phyloP scores from a whole-genome alignment of 257 asterid genomes.

The Primulina eburnea region DNA sequence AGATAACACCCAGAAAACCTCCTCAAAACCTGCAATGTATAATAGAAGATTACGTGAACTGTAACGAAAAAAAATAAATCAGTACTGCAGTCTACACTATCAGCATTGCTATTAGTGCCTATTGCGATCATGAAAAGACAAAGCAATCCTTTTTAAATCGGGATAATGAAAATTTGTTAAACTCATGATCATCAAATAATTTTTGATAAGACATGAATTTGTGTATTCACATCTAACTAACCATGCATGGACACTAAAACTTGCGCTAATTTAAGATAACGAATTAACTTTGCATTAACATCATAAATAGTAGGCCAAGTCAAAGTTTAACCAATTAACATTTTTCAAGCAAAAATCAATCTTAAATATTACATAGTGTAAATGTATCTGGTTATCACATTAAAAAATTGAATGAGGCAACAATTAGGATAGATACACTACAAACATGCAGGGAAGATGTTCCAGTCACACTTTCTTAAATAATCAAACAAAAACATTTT shows the following conservation, averaged over 20 bases:
- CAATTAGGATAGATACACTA: too few relatives aligned
- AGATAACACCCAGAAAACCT: constrained; percentile 22
- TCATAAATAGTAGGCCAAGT: too few relatives aligned
- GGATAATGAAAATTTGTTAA: not conserved
- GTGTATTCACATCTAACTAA: not conserved
- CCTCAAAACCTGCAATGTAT: constrained; percentile 17
- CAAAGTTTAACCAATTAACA: too few relatives aligned
- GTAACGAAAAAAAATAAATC: too few relatives aligned
- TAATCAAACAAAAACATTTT: too few relatives aligned
- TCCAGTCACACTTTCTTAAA: not conserved
- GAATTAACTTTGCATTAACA: too few relatives aligned
- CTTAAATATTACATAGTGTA: too few relatives aligned
- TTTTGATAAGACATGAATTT: not conserved
- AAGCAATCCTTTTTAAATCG: not conserved
- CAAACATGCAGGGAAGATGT: not conserved
- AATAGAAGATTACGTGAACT: not conserved
- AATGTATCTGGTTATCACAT: too few relatives aligned
- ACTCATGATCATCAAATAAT: not conserved
- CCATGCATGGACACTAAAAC: not conserved
- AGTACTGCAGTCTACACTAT: not conserved
- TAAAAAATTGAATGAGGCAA: too few relatives aligned
- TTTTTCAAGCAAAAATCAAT: too few relatives aligned
- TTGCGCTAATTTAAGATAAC: too few relatives aligned
- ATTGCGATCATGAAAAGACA: not conserved
- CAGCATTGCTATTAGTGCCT: not conserved